These are phyloP conservation scores for Isoetes engelmannii DNA, from an alignment of 83 land plant genomes.

Conservation along the genomic window DNA sequence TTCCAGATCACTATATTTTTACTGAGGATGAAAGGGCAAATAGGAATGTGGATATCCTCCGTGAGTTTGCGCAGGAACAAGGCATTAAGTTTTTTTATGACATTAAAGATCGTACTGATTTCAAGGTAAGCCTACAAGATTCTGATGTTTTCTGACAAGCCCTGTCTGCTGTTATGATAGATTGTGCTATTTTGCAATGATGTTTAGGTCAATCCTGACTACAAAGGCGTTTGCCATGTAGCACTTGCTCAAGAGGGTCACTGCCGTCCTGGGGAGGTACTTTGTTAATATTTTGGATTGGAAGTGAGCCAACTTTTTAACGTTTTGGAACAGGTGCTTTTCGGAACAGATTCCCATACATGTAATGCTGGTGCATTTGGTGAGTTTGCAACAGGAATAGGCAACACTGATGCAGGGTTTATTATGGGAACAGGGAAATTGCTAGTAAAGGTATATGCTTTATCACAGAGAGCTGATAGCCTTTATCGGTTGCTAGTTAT, in stretches of 20 bases:
- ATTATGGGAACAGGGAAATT: constrained; percentile 85
- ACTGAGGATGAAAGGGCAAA: constrained; percentile 90
- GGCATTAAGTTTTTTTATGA: constrained; percentile 91
- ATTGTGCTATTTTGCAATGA: constrained; percentile 4
- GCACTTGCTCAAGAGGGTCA: constrained; percentile 99
- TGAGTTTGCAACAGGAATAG: constrained; percentile 96
- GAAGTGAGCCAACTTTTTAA: background rate
- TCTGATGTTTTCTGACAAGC: background rate
- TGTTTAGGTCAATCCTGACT: constrained; percentile 74
- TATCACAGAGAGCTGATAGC: background rate
- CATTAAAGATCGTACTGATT: constrained; percentile 77
- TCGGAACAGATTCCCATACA: constrained; percentile 96
- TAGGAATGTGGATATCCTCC: constrained; percentile 88
- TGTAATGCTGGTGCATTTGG: constrained; percentile 98
- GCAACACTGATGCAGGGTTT: constrained; percentile 97
- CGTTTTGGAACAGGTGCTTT: constrained; percentile 50
- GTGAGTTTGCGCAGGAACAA: constrained; percentile 83
- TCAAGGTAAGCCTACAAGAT: constrained; percentile 46
- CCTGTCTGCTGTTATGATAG: background rate
- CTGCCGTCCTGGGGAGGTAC: constrained; percentile 96
- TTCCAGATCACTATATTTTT: constrained; percentile 94
- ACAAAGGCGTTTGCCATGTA: constrained; percentile 94
- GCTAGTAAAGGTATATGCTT: constrained; percentile 59
- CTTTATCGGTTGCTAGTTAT: background rate
- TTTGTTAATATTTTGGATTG: background rate